Evolutionary conservation across 2,329 filamentous ascomycete species (phyloP).

Genomic region (Diaporthe longicolla): DNA sequence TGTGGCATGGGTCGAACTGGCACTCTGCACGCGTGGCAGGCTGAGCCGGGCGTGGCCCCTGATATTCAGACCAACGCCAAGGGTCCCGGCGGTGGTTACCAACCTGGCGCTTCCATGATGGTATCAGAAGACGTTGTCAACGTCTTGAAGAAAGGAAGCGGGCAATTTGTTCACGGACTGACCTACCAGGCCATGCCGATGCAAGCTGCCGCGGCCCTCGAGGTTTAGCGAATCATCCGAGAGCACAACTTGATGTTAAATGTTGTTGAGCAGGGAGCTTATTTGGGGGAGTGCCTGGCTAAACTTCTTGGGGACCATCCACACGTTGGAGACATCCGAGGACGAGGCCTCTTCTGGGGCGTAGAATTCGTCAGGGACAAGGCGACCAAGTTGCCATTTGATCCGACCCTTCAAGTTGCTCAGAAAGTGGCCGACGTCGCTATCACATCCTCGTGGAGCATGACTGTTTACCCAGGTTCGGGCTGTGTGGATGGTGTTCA

Average conservation of each 20-base stretch:
- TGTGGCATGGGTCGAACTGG: background rate
- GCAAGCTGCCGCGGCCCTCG: background rate
- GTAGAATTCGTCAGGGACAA: background rate
- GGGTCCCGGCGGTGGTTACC: background rate
- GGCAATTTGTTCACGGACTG: background rate
- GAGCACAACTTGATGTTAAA: background rate
- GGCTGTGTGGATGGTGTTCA: background rate
- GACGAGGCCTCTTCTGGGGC: background rate
- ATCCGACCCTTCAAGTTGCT: background rate
- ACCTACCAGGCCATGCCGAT: slow-evolving; percentile 8
- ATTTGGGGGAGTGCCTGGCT: background rate
- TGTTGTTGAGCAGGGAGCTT: background rate
- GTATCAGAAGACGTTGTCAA: background rate
- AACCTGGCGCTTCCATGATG: background rate
- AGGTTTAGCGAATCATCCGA: background rate
- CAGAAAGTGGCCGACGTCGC: background rate
- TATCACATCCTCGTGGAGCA: background rate
- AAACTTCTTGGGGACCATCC: background rate
- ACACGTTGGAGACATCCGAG: background rate
- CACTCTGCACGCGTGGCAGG: background rate
- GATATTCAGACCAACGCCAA: background rate
- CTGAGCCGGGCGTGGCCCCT: background rate
- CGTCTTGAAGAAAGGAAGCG: background rate
- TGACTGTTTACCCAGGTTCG: background rate
- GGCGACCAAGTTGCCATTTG: background rate